Percentiles rank a stretch among this genome's conserved stretches.
These are phyloP conservation scores for Vanilla planifolia DNA, from an alignment of 106 monocot species.

Conservation along the genomic window DNA sequence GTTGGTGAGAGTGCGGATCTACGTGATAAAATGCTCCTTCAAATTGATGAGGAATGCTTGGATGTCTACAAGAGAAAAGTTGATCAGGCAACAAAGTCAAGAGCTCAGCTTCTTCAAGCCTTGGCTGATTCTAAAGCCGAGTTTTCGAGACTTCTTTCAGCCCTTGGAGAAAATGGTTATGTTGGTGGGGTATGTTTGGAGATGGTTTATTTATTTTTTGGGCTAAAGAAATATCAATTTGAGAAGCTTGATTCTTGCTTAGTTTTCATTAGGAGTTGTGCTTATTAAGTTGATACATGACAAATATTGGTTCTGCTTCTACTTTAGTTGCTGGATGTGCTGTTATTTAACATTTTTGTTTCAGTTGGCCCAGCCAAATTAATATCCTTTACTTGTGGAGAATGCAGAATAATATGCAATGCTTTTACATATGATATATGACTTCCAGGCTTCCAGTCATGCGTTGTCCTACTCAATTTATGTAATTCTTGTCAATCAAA, in stretches of 20 bases:
- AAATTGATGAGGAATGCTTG: conserved; percentile 92
- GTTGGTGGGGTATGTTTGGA: conserved; percentile 52
- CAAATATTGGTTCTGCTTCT: too few relatives aligned
- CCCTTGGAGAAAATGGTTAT: conserved; percentile 74
- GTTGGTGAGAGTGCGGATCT: conserved; percentile 92
- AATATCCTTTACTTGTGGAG: too few relatives aligned
- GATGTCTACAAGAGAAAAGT: conserved; percentile 96
- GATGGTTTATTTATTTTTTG: background rate
- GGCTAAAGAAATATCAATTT: background rate
- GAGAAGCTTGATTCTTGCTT: background rate
- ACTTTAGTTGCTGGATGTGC: too few relatives aligned
- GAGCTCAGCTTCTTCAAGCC: conserved; percentile 64
- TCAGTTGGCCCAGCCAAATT: too few relatives aligned
- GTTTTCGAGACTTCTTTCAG: conserved; percentile 55
- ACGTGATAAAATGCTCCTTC: conserved; percentile 83
- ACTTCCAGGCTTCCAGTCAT: too few relatives aligned
- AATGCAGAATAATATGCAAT: too few relatives aligned
- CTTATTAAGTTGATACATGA: too few relatives aligned
- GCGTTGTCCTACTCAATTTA: too few relatives aligned
- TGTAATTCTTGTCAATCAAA: too few relatives aligned
- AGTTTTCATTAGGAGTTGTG: too few relatives aligned
- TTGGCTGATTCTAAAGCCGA: conserved; percentile 87
- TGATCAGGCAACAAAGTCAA: conserved; percentile 78
- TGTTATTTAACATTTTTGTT: too few relatives aligned
- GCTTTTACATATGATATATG: too few relatives aligned